These are phyloP conservation scores for Claviceps digitariae DNA, from an alignment of 2,329 filamentous ascomycete species.

Conservation along the genomic window DNA sequence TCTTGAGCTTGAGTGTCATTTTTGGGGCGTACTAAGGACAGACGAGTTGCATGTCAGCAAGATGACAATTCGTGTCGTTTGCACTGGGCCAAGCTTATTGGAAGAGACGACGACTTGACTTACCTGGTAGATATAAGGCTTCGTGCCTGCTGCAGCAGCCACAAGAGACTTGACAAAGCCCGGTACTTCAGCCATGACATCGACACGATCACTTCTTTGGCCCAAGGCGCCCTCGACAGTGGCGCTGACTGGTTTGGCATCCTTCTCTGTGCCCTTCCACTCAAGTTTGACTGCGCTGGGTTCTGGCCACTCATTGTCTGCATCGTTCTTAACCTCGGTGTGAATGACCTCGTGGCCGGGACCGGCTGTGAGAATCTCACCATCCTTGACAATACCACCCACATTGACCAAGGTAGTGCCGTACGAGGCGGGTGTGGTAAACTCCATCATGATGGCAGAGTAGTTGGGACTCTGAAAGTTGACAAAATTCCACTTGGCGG, in stretches of 20 bases:
- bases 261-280: conserved; percentile 68
- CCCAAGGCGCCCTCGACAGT: conserved; percentile 56
- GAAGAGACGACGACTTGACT: no score
- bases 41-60: neutral
- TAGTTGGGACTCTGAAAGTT: conserved; percentile 80
- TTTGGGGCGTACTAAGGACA: conserved; percentile 54
- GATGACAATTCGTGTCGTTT: no score
- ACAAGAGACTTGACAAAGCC: conserved; percentile 93
- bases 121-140: conserved; percentile 96
- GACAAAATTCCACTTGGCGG: conserved; percentile 83
- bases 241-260: conserved; percentile 60
- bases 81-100: no score
- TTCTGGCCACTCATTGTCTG: conserved; percentile 78
- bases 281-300: conserved; percentile 60
- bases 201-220: conserved; percentile 59
- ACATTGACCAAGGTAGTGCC: conserved; percentile 73
- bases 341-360: conserved; percentile 53
- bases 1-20: conserved; percentile 66
- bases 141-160: conserved; percentile 74
- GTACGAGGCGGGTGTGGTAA: conserved; percentile 85
- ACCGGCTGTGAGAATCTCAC: conserved; percentile 64
- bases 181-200: conserved; percentile 94
- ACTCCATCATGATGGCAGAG: conserved; percentile 92
- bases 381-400: conserved; percentile 69
- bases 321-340: conserved; percentile 54